Conservation (phyloP, 176 grass and related monocot genomes). For the Paspalum notatum region DNA sequence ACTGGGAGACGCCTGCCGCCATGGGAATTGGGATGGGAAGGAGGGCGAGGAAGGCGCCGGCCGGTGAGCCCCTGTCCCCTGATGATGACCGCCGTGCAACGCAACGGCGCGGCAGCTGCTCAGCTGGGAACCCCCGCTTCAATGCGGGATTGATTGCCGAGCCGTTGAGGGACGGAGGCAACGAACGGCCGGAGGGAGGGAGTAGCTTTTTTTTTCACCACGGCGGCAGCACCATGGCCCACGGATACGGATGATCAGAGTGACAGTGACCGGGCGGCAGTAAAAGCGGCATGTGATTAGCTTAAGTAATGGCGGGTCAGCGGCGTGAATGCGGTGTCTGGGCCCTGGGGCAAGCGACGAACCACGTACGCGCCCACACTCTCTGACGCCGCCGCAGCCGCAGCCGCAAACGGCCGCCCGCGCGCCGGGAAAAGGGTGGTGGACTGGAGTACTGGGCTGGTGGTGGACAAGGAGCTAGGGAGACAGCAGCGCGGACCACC, state of each 20-base stretch:
- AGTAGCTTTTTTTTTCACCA: too few relatives aligned
- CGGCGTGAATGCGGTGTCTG: constrained; percentile 28
- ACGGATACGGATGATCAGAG: not conserved
- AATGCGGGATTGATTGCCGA: constrained; percentile 29
- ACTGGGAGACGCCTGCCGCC: not conserved
- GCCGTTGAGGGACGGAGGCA: constrained; percentile 17
- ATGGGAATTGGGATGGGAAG: not conserved
- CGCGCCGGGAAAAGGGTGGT: not conserved
- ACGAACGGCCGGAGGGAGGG: not conserved
- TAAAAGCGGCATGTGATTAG: not conserved
- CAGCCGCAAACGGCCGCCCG: not conserved
- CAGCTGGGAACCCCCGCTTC: constrained; percentile 5
- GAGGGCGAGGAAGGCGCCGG: too few relatives aligned
- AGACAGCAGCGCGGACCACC: not conserved
- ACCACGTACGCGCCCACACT: not conserved
- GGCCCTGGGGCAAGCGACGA: constrained; percentile 18
- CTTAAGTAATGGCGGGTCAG: not conserved
- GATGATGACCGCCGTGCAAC: constrained; percentile 3
- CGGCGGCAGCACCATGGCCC: too few relatives aligned
- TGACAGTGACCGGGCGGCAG: not conserved
- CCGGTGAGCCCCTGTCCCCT: not conserved
- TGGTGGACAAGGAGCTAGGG: not conserved
- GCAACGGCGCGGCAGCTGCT: not conserved
- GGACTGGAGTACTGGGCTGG: not conserved
- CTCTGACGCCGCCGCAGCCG: not conserved